A percentile compares a stretch with the other conserved stretches of the same genome.
Conservation (phyloP, 1,284 basidiomycete species). For the Ustilago trichophora region DNA sequence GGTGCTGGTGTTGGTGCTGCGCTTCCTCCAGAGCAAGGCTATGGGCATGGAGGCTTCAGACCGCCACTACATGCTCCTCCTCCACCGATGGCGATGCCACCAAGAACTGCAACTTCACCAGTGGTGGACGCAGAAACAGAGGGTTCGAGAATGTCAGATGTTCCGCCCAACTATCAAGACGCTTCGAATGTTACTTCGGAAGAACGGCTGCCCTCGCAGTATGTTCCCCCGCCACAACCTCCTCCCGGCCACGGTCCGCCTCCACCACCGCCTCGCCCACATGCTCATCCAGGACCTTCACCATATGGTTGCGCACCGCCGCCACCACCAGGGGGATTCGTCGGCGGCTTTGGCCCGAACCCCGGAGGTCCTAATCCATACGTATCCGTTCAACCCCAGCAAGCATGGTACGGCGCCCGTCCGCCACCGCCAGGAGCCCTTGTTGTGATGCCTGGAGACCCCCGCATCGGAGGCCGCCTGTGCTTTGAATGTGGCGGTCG, state of each 20-base stretch:
- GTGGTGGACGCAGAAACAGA: slow-evolving; percentile 42
- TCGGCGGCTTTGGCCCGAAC: slow-evolving; percentile 26
- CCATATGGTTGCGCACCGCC: slow-evolving; percentile 1
- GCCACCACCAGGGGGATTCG: slow-evolving; percentile 12
- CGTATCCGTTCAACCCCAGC: slow-evolving; percentile 11
- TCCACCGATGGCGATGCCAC: background rate
- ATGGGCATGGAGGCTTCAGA: background rate
- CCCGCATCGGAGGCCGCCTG: slow-evolving; percentile 40
- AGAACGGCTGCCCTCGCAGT: slow-evolving; percentile 42
- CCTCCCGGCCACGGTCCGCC: slow-evolving; percentile 20
- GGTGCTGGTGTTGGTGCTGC: slow-evolving; percentile 13
- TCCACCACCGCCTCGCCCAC: slow-evolving; percentile 6
- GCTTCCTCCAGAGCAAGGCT: background rate
- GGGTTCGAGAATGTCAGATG: slow-evolving; percentile 40
- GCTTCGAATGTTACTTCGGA: slow-evolving; percentile 27
- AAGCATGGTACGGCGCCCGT: slow-evolving; percentile 8
- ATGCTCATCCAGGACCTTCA: slow-evolving; percentile 7
- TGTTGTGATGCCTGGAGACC: slow-evolving; percentile 44
- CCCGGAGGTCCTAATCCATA: slow-evolving; percentile 32
- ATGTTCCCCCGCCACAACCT: slow-evolving; percentile 26
- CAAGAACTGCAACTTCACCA: slow-evolving; percentile 6
- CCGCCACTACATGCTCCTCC: slow-evolving; percentile 16
- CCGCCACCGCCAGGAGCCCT: slow-evolving; percentile 35
- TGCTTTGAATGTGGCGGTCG: slow-evolving; percentile 40
- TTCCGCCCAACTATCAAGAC: slow-evolving; percentile 47